Base-by-base conservation (phyloP, 2,329 filamentous ascomycete species). In the Dothistroma pini region DNA sequence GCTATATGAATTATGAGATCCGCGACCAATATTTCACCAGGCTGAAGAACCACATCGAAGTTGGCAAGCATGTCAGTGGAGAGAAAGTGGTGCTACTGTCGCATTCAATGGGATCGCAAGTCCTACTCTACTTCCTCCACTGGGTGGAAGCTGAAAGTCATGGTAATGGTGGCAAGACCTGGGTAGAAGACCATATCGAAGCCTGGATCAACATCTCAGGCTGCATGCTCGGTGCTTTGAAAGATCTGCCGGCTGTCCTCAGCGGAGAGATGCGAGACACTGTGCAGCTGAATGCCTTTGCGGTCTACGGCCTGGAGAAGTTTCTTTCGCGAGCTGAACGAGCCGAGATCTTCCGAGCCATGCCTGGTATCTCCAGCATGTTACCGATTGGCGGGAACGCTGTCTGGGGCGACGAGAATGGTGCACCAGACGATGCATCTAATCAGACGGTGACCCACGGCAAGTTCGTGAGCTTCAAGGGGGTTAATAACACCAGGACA, bases 221-320 rank as follows among this genome's bases (percentile, higher is more conserved):
- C 6, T 99, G 93, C 76, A 97, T 99, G 93, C 86, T 99, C 6
- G 95, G 95, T 14, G 92, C 95, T 1, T 82, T 92, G 60, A 99
- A 99, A 78, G 93, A 90, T 61, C 79, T 97, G 38, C 90, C 95
- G 0, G 93, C 95, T 0, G 85, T 97, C 0, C 81, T 99, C 1
- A 97, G 93, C 0, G 95, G 95, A 32, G 95, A 99, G 76, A 99
- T 99, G 95, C 91, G 93, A 67, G 95, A 99, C 72, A 99, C 95
- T 0, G 95, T 93, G 0, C 95, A 97, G 75, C 84, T 99, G 22
- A 97, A 97, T 70, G 86, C 93, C 1, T 96, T 97, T 74, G 95
- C 95, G 9, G 93, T 99, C 1, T 97, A 97, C 70, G 95, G 95
- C 0, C 83, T 99, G 10, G 95, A 99, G 75, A 96, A 95, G 72